Evolutionary conservation across 257 asterid genomes (phyloP).

Genomic region (Vinca minor): DNA sequence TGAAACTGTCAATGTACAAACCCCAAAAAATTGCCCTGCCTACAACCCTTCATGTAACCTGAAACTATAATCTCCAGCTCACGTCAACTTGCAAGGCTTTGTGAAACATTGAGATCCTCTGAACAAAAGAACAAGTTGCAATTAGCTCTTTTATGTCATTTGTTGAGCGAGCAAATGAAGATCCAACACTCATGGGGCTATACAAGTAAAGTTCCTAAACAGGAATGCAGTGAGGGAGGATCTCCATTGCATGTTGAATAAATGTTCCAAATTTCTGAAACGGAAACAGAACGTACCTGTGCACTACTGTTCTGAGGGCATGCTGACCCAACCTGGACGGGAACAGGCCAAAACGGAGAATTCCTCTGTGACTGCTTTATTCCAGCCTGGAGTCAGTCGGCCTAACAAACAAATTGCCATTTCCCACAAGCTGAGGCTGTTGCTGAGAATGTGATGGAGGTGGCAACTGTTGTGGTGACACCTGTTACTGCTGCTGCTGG

Average conservation of each 20-base stretch:
- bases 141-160: not conserved
- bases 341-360: constrained; percentile 25
- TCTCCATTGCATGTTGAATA: too few species aligned
- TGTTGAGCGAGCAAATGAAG: too few species aligned
- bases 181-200: too few species aligned
- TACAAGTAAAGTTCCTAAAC: too few species aligned
- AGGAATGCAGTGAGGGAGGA: too few species aligned
- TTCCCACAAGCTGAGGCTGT: constrained; percentile 58
- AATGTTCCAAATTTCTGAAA: constrained; percentile 6
- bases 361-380: constrained; percentile 29
- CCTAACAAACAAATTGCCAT: constrained; percentile 31
- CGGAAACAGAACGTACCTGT: constrained; percentile 44
- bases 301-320: constrained; percentile 36
- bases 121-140: constrained; percentile 5
- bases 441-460: constrained; percentile 40
- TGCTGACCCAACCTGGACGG: constrained; percentile 31
- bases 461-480: constrained; percentile 25
- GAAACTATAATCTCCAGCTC: constrained; percentile 18
- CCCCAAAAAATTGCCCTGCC: constrained; percentile 31
- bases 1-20: constrained; percentile 45
- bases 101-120: constrained; percentile 33
- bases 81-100: constrained; percentile 24
- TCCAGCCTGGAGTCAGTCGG: constrained; percentile 53
- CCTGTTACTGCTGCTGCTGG: constrained; percentile 41
- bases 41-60: constrained; percentile 19